Evolutionary conservation across 2,329 filamentous ascomycete genomes (phyloP).

Genomic region (Phoma sp.): DNA sequence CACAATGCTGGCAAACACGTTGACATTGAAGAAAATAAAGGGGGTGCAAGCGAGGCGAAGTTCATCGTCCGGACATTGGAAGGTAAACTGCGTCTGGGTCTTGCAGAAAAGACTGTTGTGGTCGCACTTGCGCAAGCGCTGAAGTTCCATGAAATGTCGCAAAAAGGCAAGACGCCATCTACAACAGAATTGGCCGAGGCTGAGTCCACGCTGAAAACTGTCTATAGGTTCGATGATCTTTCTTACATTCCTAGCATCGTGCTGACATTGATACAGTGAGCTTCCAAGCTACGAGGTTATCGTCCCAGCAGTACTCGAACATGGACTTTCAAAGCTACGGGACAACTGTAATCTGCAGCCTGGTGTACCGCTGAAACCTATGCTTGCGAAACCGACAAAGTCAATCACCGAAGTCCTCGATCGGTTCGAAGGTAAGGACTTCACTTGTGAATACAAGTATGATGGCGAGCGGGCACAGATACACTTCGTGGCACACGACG

Average conservation of each 20-base stretch:
- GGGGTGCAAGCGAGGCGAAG: slow-evolving; percentile 92
- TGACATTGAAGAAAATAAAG: slow-evolving; percentile 91
- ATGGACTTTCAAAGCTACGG: slow-evolving; percentile 81
- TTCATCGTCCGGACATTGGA: slow-evolving; percentile 92
- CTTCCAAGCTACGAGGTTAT: slow-evolving; percentile 95
- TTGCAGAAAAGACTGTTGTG: slow-evolving; percentile 91
- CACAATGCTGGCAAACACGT: slow-evolving; percentile 67
- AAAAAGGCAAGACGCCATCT: slow-evolving; percentile 72
- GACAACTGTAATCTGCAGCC: slow-evolving; percentile 91
- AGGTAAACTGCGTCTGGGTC: slow-evolving; percentile 87
- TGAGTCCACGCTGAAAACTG: slow-evolving; percentile 84
- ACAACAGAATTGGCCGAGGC: slow-evolving; percentile 81
- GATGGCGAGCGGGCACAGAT: slow-evolving; percentile 98
- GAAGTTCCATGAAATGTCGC: slow-evolving; percentile 79
- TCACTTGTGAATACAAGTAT: slow-evolving; percentile 99
- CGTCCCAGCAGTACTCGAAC: slow-evolving; percentile 83
- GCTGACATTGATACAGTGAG: slow-evolving; percentile 67
- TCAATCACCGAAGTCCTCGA: slow-evolving; percentile 97
- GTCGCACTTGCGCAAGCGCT: slow-evolving; percentile 89
- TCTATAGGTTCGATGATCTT: slow-evolving; percentile 70
- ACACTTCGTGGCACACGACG: slow-evolving; percentile 88
- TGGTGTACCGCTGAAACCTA: slow-evolving; percentile 93
- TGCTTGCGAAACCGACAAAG: slow-evolving; percentile 98
- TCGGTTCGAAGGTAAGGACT: slow-evolving; percentile 91
- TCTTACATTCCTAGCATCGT: neutral